Base-by-base conservation (phyloP, 2,329 filamentous ascomycete species). In the Teratosphaeria epicoccoides region DNA sequence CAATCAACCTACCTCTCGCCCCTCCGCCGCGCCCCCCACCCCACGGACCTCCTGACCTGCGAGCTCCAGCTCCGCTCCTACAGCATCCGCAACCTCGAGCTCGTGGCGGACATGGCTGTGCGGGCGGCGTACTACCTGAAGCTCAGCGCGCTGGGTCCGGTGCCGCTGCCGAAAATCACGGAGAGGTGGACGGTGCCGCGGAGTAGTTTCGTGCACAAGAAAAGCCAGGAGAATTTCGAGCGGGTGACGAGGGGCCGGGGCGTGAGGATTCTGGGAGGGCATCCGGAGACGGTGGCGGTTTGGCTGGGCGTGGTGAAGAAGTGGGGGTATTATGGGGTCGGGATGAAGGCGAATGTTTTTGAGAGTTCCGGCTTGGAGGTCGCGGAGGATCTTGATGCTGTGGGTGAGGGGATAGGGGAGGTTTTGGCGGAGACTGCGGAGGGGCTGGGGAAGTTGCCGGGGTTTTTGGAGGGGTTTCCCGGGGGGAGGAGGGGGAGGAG, bases 321-420 rank as follows among this genome's bases (percentile, higher is more conserved):
- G 71, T 85, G 96, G 66, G 87, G 89, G 43, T 95, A 93, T 68
- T 87, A 94, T 60, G 93, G 93, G n/a, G 84, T 97, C 40, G 93
- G 93, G 63, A 94, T 98, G 89, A 98, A 98, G 78, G 93, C 93
- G 49, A 96, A 98, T 68, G 80, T 97, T 47, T 98, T 87, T 83
- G 88, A 95, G 66, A 90, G 88, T 70, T 82, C 85, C 63, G 78
- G 79, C 52, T 40, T 70, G 48, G 60, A 66, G 37, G 61, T 68
- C 59, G 66, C 63, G 22, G 60, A 64, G 51, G 52, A 57, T 57
- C 59, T 63, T 20, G 52, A 55, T 46, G 51, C 56, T n/a, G n/a
- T n/a, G n/a, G n/a, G n/a, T n/a, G n/a, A n/a, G n/a, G n/a, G n/a
- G n/a, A n/a, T n/a, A n/a, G n/a, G n/a, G n/a, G n/a, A n/a, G n/a